Evolutionary conservation across 2,329 filamentous ascomycete genomes (phyloP).

Genomic region (Botrytis tulipae): DNA sequence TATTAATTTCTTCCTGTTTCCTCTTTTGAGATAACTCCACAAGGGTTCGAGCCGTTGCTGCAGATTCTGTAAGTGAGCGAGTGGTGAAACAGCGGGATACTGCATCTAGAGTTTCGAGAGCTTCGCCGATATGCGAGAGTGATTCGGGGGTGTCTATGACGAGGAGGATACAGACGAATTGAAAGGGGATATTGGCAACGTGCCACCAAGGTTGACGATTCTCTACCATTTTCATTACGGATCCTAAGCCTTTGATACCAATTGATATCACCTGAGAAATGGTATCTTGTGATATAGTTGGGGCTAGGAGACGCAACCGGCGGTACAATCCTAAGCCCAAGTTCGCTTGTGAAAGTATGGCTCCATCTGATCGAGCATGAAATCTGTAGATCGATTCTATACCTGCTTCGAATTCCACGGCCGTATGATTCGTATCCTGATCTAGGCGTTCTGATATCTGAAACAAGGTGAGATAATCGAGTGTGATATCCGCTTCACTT

Average conservation of each 20-base stretch:
- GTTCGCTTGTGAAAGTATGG: constrained; percentile 12
- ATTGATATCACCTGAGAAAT: constrained; percentile 9
- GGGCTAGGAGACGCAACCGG: constrained; percentile 8
- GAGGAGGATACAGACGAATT: constrained; percentile 30
- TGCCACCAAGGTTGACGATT: constrained; percentile 31
- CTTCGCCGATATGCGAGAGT: constrained; percentile 25
- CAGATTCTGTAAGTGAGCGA: constrained; percentile 28
- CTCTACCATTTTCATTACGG: constrained; percentile 22
- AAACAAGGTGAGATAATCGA: constrained; percentile 14
- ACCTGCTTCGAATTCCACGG: constrained; percentile 4
- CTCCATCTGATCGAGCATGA: constrained; percentile 9
- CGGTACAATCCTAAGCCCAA: constrained; percentile 15
- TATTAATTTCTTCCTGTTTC: constrained; percentile 23
- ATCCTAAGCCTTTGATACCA: constrained; percentile 23
- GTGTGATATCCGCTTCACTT: not conserved
- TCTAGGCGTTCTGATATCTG: constrained; percentile 15
- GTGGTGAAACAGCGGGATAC: constrained; percentile 24
- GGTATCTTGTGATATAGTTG: constrained; percentile 7
- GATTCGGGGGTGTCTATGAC: constrained; percentile 27
- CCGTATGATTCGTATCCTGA: constrained; percentile 11
- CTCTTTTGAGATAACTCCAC: constrained; percentile 27
- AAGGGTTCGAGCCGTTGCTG: constrained; percentile 28
- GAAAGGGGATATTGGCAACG: constrained; percentile 28
- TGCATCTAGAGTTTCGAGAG: constrained; percentile 28
- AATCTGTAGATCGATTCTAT: not conserved